Conservation (phyloP, 2,329 filamentous ascomycete species). For the Colletotrichum truncatum region DNA sequence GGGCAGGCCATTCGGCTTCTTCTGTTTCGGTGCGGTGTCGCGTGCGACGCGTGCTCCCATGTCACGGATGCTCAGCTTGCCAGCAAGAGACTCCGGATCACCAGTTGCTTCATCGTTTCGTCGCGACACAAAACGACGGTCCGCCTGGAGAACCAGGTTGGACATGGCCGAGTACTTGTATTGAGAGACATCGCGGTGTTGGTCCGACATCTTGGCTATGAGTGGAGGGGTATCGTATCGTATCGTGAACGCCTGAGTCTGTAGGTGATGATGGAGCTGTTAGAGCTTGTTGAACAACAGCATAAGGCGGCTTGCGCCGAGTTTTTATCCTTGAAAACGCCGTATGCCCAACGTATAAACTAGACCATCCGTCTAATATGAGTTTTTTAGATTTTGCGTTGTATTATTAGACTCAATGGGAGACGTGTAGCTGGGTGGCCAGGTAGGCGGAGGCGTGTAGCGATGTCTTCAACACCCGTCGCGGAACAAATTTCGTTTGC, state of each 20-base stretch:
- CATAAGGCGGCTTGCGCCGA: constrained; percentile 28
- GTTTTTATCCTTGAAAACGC: constrained; percentile 11
- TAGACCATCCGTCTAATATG: constrained; percentile 2
- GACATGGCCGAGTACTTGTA: constrained; percentile 99
- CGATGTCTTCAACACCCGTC: constrained; percentile 12
- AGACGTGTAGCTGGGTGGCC: background rate
- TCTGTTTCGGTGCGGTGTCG: constrained; percentile 82
- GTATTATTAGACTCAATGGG: constrained; percentile 8
- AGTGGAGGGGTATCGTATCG: constrained; percentile 15
- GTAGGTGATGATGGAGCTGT: constrained; percentile 13
- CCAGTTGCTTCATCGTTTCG: constrained; percentile 95
- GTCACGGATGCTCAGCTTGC: constrained; percentile 90
- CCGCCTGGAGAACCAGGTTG: constrained; percentile 99
- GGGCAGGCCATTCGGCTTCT: constrained; percentile 75
- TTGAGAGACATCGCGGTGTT: constrained; percentile 86
- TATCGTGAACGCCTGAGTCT: constrained; percentile 16
- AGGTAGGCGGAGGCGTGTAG: constrained; percentile 16
- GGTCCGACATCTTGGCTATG: constrained; percentile 73
- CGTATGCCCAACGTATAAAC: constrained; percentile 3
- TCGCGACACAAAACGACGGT: constrained; percentile 93
- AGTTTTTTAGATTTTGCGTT: background rate
- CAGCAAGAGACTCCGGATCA: constrained; percentile 96
- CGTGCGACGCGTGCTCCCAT: constrained; percentile 90
- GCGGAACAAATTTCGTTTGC: constrained; percentile 29
- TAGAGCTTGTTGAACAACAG: constrained; percentile 27